Evolutionary conservation across 2,329 filamentous ascomycete genomes (phyloP).

Genomic region (Pseudogymnoascus destructans): DNA sequence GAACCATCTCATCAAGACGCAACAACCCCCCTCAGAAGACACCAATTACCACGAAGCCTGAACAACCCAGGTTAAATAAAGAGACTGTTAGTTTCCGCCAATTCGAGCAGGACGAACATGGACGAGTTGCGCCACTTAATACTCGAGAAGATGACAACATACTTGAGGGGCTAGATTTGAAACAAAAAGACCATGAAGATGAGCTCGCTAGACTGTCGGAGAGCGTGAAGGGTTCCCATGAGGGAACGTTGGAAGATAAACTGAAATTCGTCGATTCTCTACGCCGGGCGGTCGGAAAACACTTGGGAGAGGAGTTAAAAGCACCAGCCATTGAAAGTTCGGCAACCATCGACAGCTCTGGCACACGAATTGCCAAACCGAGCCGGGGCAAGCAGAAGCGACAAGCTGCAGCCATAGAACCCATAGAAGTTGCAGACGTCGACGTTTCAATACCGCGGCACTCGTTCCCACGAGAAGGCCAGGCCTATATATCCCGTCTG

Average conservation of each 20-base stretch:
- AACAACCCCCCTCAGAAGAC: background rate
- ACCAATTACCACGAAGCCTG: background rate
- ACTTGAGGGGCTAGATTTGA: background rate
- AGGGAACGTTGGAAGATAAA: conserved; percentile 1
- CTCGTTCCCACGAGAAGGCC: conserved; percentile 7
- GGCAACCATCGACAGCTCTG: background rate
- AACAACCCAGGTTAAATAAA: background rate
- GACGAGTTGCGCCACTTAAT: background rate
- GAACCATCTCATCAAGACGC: conserved; percentile 1
- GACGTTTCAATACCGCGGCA: conserved; percentile 9
- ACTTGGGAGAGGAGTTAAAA: background rate
- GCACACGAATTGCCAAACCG: background rate
- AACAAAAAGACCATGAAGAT: background rate
- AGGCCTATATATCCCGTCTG: conserved; percentile 7
- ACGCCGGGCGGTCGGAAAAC: background rate
- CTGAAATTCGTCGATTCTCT: background rate
- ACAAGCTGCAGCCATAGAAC: background rate
- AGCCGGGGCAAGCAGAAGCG: background rate
- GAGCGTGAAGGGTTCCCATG: background rate
- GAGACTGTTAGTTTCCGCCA: background rate
- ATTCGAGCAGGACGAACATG: conserved; percentile 7
- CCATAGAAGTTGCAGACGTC: background rate
- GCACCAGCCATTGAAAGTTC: background rate
- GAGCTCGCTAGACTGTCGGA: background rate
- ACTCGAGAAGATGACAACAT: background rate